Evolutionary conservation across 1,139 yeast genomes (phyloP).

Genomic region (Geotrichum candidum): DNA sequence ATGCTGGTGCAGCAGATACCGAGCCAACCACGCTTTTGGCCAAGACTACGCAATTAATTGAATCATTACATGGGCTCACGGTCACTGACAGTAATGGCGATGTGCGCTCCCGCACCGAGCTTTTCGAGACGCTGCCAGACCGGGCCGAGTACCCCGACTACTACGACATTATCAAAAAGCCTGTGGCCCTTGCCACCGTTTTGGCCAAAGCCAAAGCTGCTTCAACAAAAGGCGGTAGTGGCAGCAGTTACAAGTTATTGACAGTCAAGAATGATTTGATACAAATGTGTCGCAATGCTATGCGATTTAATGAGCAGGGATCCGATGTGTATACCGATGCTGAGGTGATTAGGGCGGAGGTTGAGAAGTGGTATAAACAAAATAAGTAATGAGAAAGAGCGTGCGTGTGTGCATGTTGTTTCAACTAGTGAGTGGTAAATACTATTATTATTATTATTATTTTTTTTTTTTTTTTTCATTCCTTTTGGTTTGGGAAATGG

Average conservation of each 20-base stretch:
- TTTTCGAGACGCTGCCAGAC: conserved; percentile 44
- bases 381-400: background rate
- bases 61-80: background rate
- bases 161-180: conserved; percentile 68
- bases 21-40: background rate
- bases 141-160: conserved; percentile 78
- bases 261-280: conserved; percentile 70
- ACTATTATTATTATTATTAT: background rate
- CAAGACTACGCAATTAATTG: background rate
- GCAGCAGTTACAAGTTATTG: conserved; percentile 48
- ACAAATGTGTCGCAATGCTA: conserved; percentile 76
- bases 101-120: conserved; percentile 37
- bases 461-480: background rate
- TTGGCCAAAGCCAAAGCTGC: conserved; percentile 38
- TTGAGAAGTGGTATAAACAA: conserved; percentile 18
- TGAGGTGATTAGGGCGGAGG: conserved; percentile 43
- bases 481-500: too few relatives aligned
- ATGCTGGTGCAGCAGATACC: background rate
- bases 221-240: conserved; percentile 46
- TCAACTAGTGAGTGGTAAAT: background rate
- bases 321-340: conserved; percentile 82
- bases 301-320: conserved; percentile 82
- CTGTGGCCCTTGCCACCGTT: conserved; percentile 72
- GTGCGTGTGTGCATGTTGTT: too few relatives aligned
- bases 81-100: background rate